These are phyloP conservation scores for Trichoderma gamsii DNA, from an alignment of 495 filamentous ascomycete genomes.

Conservation along the genomic window DNA sequence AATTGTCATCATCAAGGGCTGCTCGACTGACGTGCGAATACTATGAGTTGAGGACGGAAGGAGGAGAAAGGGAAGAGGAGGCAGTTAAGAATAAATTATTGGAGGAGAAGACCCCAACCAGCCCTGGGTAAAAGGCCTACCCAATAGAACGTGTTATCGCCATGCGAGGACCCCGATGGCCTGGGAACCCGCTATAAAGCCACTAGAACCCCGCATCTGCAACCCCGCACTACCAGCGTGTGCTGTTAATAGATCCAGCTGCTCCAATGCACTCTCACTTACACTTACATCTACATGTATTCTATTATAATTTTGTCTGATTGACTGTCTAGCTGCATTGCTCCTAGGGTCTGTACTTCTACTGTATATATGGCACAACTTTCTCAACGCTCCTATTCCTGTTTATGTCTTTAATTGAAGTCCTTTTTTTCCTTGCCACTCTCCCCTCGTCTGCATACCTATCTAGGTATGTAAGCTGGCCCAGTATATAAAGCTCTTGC, in stretches of 20 bases:
- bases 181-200: neutral
- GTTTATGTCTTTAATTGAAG: no score
- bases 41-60: neutral
- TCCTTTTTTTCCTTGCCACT: no score
- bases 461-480: no score
- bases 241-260: neutral
- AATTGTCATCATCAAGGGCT: constrained; percentile 49
- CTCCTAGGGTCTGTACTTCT: no score
- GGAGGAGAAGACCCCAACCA: no score
- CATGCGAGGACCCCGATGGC: constrained; percentile 5
- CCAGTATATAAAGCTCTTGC: no score
- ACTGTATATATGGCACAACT: no score
- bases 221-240: constrained; percentile 7
- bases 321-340: no score
- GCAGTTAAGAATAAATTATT: neutral
- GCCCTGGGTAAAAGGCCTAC: no score
- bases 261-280: neutral
- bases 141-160: neutral
- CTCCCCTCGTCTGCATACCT: no score
- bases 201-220: neutral
- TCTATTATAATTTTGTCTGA: neutral
- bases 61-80: neutral
- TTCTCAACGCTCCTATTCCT: no score
- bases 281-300: neutral
- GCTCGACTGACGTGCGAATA: neutral